phyloP scores from a whole-genome alignment of 176 grass and related monocot genomes.

The Oryza glumipatula region DNA sequence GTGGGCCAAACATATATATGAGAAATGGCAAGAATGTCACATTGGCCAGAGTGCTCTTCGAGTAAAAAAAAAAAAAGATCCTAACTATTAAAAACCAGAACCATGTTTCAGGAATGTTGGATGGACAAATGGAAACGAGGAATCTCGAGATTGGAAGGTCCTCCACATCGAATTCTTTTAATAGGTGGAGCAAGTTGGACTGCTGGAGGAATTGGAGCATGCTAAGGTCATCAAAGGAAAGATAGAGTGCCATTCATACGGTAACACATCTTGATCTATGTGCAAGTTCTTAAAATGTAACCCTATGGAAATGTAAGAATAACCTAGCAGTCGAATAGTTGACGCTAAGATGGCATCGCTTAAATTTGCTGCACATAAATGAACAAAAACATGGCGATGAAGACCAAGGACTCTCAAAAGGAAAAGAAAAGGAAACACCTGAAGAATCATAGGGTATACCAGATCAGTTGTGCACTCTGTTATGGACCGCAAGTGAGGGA shows the following conservation, averaged over 20 bases:
- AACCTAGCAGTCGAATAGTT: not conserved
- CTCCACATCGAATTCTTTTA: not conserved
- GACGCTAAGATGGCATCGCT: not conserved
- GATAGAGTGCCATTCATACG: not conserved
- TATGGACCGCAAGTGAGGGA: constrained; percentile 29
- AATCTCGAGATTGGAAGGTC: constrained; percentile 12
- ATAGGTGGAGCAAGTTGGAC: not conserved
- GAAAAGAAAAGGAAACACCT: not conserved
- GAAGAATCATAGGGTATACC: constrained; percentile 10
- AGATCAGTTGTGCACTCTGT: constrained; percentile 14
- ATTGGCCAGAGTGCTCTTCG: not conserved
- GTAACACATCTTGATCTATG: not conserved
- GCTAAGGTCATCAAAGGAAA: not conserved
- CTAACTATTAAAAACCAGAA: not conserved
- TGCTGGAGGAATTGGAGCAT: not conserved
- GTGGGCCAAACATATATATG: constrained; percentile 8
- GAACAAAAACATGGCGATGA: not conserved
- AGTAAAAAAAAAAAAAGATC: not conserved
- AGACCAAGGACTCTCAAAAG: not conserved
- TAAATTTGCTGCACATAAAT: constrained; percentile 2
- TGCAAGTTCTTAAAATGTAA: not conserved
- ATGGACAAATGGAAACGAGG: constrained; percentile 17
- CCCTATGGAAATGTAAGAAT: not conserved
- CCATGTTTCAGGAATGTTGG: constrained; percentile 28
- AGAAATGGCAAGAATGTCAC: constrained; percentile 14